A percentile compares a stretch with the other conserved stretches of the same genome.
phyloP scores from a whole-genome alignment of 768 basidiomycete species.

The Chlorophyllum brunneum region DNA sequence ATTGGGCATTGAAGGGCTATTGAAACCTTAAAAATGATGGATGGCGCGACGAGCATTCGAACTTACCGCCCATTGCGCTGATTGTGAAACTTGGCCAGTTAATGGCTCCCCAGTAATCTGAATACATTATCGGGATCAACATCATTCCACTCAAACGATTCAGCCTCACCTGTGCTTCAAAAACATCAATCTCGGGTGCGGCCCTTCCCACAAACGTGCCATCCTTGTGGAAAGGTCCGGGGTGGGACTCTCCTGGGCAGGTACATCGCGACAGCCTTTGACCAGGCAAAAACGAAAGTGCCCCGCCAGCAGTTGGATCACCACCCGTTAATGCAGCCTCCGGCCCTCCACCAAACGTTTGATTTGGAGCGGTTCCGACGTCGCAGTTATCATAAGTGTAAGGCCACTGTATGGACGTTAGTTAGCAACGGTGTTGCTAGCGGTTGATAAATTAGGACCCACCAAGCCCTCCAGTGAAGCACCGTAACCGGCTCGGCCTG shows the following conservation, averaged over 20 bases:
- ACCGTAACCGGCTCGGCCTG: conserved; percentile 84
- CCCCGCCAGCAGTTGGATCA: conserved; percentile 45
- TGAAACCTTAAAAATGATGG: conserved; percentile 5
- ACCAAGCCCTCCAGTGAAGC: conserved; percentile 81
- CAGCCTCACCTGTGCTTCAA: conserved; percentile 68
- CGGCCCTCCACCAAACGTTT: conserved; percentile 68
- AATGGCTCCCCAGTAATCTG: conserved; percentile 31
- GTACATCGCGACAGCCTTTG: conserved; percentile 88
- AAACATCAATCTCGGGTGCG: conserved; percentile 88
- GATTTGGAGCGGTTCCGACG: conserved; percentile 88
- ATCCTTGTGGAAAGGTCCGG: conserved; percentile 76
- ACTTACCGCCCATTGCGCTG: conserved; percentile 76
- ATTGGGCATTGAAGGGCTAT: conserved; percentile 75
- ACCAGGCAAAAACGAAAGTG: conserved; percentile 81
- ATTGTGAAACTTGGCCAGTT: conserved; percentile 70
- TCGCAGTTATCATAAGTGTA: conserved; percentile 86
- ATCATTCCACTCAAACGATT: not conserved
- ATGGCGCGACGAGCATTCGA: conserved; percentile 3
- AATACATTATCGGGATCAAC: conserved; percentile 2
- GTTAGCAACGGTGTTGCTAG: conserved; percentile 3
- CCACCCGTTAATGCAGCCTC: conserved; percentile 57
- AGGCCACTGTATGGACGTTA: conserved; percentile 52
- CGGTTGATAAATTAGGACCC: conserved; percentile 14
- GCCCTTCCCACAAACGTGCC: conserved; percentile 78
- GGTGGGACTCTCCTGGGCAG: conserved; percentile 80